These are phyloP conservation scores for Podaxis rugospora DNA, from an alignment of 768 basidiomycete genomes.

Conservation along the genomic window DNA sequence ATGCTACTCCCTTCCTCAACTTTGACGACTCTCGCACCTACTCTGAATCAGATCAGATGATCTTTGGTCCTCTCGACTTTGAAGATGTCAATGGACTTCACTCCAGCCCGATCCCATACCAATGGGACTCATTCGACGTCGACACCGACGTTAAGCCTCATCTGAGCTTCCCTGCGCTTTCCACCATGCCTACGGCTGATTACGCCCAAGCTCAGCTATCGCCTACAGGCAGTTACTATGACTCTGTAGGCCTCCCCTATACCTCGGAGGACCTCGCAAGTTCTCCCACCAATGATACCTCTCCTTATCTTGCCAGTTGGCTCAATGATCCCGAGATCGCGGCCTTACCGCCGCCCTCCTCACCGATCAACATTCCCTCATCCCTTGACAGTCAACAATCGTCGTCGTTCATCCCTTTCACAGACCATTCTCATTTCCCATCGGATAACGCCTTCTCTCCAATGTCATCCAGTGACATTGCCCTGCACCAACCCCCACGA, in stretches of 20 bases:
- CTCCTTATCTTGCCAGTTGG: slow-evolving; percentile 51
- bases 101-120: slow-evolving; percentile 22
- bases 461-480: slow-evolving; percentile 45
- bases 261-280: slow-evolving; percentile 37
- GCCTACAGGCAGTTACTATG: slow-evolving; percentile 31
- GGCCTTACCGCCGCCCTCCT: slow-evolving; percentile 33
- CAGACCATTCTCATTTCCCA: slow-evolving; percentile 40
- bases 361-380: slow-evolving; percentile 63
- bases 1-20: slow-evolving; percentile 26
- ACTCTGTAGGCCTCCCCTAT: slow-evolving; percentile 35
- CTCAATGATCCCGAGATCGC: slow-evolving; percentile 54
- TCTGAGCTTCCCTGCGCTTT: slow-evolving; percentile 29
- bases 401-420: slow-evolving; percentile 44
- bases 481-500: slow-evolving; percentile 56
- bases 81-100: slow-evolving; percentile 34
- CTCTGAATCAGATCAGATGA: slow-evolving; percentile 46
- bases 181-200: slow-evolving; percentile 27
- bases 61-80: slow-evolving; percentile 58
- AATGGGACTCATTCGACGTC: slow-evolving; percentile 34
- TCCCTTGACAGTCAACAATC: slow-evolving; percentile 36
- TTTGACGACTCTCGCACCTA: slow-evolving; percentile 31
- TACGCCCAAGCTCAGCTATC: slow-evolving; percentile 35
- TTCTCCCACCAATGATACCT: slow-evolving; percentile 38
- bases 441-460: slow-evolving; percentile 48
- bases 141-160: slow-evolving; percentile 40